Evolutionary conservation across 305 asterid genomes (phyloP).

Genomic region (Fraxinus albicans): DNA sequence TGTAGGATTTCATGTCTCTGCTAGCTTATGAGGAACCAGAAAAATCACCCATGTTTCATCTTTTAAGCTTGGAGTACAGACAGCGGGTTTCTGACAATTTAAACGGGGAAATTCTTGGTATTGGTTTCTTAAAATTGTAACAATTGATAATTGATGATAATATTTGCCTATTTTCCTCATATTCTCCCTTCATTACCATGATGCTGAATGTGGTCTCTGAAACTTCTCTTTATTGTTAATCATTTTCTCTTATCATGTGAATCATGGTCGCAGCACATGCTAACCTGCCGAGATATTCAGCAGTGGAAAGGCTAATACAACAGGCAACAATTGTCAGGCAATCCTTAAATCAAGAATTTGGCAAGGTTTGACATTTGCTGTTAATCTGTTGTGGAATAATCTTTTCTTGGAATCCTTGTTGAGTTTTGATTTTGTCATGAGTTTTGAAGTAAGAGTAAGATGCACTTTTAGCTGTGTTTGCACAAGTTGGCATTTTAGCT

Average conservation of each 20-base stretch:
- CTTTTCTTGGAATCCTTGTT: not conserved
- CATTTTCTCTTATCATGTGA: not conserved
- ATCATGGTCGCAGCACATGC: conserved; percentile 51
- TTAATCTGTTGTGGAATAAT: not conserved
- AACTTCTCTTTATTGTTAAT: not conserved
- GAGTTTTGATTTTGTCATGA: not conserved
- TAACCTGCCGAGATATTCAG: conserved; percentile 68
- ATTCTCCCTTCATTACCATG: conserved; percentile 3
- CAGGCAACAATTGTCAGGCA: conserved; percentile 74
- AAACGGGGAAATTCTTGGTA: conserved; percentile 87
- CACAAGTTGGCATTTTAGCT: not conserved
- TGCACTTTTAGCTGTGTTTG: not conserved
- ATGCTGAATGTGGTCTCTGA: not conserved
- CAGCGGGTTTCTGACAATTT: conserved; percentile 78
- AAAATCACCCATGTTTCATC: conserved; percentile 89
- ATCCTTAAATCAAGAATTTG: conserved; percentile 65
- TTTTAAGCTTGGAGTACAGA: conserved; percentile 69
- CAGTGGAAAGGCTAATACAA: conserved; percentile 76
- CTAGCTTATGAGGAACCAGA: conserved; percentile 92
- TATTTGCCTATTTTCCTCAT: conserved; percentile 14
- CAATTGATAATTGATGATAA: not conserved
- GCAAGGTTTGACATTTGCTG: conserved; percentile 55
- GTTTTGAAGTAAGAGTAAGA: not conserved
- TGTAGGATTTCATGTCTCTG: conserved; percentile 84
- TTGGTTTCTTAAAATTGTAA: not conserved